phyloP scores from a whole-genome alignment of 2,329 filamentous ascomycete species.

The Cladorrhinum sp. region DNA sequence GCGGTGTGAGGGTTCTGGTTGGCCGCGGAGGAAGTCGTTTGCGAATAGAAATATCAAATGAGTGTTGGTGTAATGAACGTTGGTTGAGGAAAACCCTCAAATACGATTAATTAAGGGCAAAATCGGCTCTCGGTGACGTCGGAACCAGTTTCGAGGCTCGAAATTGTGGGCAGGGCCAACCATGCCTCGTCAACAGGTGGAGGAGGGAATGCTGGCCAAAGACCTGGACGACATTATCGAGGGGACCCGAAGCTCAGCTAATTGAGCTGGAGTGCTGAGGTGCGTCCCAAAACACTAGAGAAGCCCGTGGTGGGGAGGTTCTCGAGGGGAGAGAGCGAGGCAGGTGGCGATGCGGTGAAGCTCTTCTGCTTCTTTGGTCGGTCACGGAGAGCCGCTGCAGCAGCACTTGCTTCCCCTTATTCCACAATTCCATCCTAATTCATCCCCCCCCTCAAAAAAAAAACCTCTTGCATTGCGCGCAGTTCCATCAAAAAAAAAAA shows the following conservation, averaged over 20 bases:
- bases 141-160: slow-evolving; percentile 1
- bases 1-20: background rate
- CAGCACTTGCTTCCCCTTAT: slow-evolving; percentile 4
- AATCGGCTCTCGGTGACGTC: background rate
- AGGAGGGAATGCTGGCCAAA: background rate
- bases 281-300: background rate
- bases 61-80: slow-evolving; percentile 1
- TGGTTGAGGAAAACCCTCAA: background rate
- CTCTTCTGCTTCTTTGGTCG: background rate
- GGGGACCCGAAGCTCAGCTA: background rate
- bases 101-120: background rate
- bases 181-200: background rate
- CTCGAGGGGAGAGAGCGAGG: background rate
- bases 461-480: background rate
- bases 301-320: background rate
- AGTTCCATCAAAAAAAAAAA: background rate
- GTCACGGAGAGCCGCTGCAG: background rate
- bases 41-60: background rate
- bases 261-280: background rate
- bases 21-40: background rate
- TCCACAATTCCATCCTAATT: background rate
- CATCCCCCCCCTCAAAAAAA: background rate
- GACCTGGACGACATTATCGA: background rate
- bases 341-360: background rate
- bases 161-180: slow-evolving; percentile 3